Conservation (phyloP, 2,329 filamentous ascomycete species). For the Sporothrix euskadiensis region DNA sequence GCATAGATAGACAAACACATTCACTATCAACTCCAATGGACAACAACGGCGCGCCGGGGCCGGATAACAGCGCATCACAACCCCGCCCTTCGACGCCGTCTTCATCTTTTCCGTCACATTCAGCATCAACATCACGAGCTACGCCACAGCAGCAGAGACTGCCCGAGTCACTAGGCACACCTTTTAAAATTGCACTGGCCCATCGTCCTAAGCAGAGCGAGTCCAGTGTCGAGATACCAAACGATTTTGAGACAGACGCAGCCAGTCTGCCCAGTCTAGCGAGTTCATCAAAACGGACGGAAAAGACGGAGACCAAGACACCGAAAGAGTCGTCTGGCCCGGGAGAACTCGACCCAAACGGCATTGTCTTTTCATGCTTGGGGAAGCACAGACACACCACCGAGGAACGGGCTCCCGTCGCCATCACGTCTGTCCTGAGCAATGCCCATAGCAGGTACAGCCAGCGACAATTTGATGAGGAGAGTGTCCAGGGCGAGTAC, state of each 20-base stretch:
- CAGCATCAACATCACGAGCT: background rate
- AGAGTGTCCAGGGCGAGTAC: background rate
- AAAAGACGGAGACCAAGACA: background rate
- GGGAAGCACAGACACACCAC: background rate
- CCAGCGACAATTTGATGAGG: conserved; percentile 13
- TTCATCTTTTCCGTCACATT: background rate
- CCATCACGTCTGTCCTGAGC: background rate
- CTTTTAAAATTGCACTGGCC: background rate
- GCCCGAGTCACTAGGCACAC: background rate
- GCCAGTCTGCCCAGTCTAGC: background rate
- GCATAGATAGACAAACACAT: background rate
- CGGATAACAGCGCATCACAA: background rate
- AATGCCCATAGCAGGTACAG: conserved; percentile 15
- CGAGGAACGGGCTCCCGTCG: background rate
- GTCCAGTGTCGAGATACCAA: background rate
- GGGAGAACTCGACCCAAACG: background rate
- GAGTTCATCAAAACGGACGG: background rate
- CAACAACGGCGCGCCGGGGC: background rate
- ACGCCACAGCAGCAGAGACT: background rate
- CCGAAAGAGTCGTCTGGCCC: too few species aligned
- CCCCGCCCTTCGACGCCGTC: background rate
- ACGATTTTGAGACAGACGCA: background rate
- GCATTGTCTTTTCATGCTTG: background rate
- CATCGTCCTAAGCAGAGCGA: background rate
- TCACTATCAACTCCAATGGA: background rate